Base-by-base conservation (phyloP, 2,329 filamentous ascomycete genomes). In the Tolypocladium tundrense region DNA sequence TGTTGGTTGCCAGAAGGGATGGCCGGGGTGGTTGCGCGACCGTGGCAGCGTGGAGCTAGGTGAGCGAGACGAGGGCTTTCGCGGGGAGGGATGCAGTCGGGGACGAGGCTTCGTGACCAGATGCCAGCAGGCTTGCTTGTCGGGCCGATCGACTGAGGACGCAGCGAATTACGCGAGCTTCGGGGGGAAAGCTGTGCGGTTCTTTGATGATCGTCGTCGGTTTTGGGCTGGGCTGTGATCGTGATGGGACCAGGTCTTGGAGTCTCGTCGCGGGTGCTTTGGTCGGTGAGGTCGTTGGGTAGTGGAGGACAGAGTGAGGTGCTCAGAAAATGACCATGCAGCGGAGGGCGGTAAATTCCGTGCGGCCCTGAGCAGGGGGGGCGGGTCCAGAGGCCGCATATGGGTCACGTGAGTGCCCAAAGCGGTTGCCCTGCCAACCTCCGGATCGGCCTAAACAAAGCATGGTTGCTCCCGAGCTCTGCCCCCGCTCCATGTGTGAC, bases 301-400 rank as follows among this genome's bases (percentile, higher is more conserved):
- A 48, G 13, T 40, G 61, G 56, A 68, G 63, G 64, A 67, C 64
- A 69, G 68, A 68, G 69, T 59, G 56, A 63, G 59, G 59, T 48
- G 59, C 64, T 66, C 63, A 66, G 67, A 68, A 69, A 69, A 69
- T 62, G 68, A 64, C 65, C 63, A 64, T 62, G 64, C 59, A 62
- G 61, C 60, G 63, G 64, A 58, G 45, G 58, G 66, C 62, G 64
- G 65, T 60, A 69, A 63, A 64, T 67, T 66, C 68, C 67, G 68
- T 60, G 56, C 50, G 57, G 60, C 63, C 64, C 66, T 64, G 55
- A 60, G 58, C 56, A 60, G 58, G 59, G 59, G 51, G 55, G 54
- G 41, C 11, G 24, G 19, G 37, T 42, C 53, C 55, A 57, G 50
- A 60, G 57, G 55, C 54, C 45, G 54, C 55, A 61, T 57, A 58